Evolutionary conservation across 2,329 filamentous ascomycete species (phyloP).

Genomic region (Ambrosiella beaveri): DNA sequence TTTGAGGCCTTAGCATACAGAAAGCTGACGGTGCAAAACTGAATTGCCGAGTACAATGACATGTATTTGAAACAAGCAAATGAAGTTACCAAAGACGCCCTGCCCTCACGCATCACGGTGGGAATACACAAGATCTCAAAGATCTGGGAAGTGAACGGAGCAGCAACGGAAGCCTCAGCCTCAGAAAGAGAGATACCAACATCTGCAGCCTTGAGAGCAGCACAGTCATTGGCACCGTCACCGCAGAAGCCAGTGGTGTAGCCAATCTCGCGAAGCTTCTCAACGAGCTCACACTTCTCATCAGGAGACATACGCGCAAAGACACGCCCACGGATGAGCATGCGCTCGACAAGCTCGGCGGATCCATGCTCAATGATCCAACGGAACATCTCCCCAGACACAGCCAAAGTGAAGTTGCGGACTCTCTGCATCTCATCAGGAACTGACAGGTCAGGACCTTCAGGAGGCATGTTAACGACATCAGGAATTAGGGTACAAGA

Average conservation of each 20-base stretch:
- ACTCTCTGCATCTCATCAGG: constrained; percentile 72
- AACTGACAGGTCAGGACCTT: constrained; percentile 59
- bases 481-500: constrained; percentile 46
- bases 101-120: constrained; percentile 82
- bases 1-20: constrained; percentile 88
- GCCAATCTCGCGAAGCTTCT: constrained; percentile 89
- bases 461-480: constrained; percentile 54
- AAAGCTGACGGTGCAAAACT: constrained; percentile 94
- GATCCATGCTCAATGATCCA: constrained; percentile 89
- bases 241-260: constrained; percentile 95
- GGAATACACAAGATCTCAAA: constrained; percentile 96
- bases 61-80: constrained; percentile 99
- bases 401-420: constrained; percentile 71
- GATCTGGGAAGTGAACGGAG: constrained; percentile 84
- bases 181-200: constrained; percentile 95
- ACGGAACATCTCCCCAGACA: constrained; percentile 86
- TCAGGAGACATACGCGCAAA: constrained; percentile 98
- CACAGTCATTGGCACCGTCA: constrained; percentile 94
- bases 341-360: constrained; percentile 62
- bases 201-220: constrained; percentile 88
- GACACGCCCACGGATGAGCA: constrained; percentile 81
- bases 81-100: constrained; percentile 89
- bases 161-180: constrained; percentile 94
- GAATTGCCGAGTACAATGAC: constrained; percentile 97
- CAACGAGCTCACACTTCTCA: constrained; percentile 93